These are phyloP conservation scores for Suillus plorans DNA, from an alignment of 768 basidiomycete genomes.

Conservation along the genomic window DNA sequence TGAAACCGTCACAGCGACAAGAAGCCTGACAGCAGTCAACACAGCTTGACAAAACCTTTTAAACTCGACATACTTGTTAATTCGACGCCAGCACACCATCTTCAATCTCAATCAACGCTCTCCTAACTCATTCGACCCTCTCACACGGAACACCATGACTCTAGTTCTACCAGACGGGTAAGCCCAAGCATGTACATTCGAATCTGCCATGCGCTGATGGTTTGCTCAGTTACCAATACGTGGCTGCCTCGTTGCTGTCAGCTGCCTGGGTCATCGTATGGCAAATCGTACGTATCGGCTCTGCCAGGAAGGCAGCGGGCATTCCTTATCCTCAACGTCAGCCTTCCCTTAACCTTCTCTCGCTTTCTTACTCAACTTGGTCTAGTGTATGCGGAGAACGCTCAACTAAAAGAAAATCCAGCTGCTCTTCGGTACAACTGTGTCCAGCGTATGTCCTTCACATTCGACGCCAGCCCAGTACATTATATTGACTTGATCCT, in stretches of 20 bases:
- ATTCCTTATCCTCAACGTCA: not conserved
- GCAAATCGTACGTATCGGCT: not conserved
- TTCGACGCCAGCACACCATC: not conserved
- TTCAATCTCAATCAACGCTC: not conserved
- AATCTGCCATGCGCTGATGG: not conserved
- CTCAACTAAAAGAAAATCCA: not conserved
- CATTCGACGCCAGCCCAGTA: not conserved
- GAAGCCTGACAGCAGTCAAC: not conserved
- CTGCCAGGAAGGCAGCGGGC: not conserved
- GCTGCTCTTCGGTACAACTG: not conserved
- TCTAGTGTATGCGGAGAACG: not conserved
- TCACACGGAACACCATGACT: not conserved
- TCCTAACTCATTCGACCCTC: not conserved
- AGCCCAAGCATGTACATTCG: not conserved
- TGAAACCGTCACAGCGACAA: not conserved
- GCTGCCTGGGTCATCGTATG: not conserved
- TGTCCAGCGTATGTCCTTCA: not conserved
- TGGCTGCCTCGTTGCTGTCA: not conserved
- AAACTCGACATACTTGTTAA: not conserved
- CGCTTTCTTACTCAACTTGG: not conserved
- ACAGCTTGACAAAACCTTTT: no score
- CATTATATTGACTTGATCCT: not conserved
- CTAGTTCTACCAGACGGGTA: not conserved
- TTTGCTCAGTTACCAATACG: not conserved
- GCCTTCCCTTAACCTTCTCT: not conserved